A percentile compares a stretch with the other conserved stretches of the same genome.
Evolutionary conservation across 2,329 filamentous ascomycete species (phyloP).

Genomic region (Trichoderma afroharzianum): DNA sequence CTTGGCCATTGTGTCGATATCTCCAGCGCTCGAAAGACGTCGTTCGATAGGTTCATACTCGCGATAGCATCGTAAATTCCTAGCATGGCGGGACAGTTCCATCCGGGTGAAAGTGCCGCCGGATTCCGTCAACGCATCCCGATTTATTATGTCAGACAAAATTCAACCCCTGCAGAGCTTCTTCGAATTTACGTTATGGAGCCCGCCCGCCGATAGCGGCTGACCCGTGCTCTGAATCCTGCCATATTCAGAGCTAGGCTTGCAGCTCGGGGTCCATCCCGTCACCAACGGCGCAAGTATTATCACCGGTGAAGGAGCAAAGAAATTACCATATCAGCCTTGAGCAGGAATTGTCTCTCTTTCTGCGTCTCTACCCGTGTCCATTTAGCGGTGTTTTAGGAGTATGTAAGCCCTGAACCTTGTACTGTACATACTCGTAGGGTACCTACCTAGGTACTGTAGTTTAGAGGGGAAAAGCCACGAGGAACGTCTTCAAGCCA

Average conservation of each 20-base stretch:
- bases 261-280: neutral
- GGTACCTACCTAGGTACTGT: too few species aligned
- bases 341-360: neutral
- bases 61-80: constrained; percentile 13
- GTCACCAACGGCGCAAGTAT: neutral
- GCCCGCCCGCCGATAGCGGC: constrained; percentile 15
- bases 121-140: neutral
- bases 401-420: neutral
- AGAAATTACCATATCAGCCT: neutral
- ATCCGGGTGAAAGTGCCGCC: constrained; percentile 20
- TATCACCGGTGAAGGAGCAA: neutral
- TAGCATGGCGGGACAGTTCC: neutral
- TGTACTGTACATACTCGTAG: too few species aligned
- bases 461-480: neutral
- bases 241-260: neutral
- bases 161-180: neutral
- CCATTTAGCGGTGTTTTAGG: neutral
- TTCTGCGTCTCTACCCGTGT: neutral
- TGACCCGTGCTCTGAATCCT: neutral
- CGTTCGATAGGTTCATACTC: constrained; percentile 1
- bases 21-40: neutral
- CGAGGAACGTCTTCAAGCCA: neutral
- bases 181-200: neutral
- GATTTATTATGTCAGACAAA: neutral
- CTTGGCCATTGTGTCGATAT: constrained; percentile 25